Base-by-base conservation (phyloP, 2,329 filamentous ascomycete species). In the Ophioceras dolichostomum region DNA sequence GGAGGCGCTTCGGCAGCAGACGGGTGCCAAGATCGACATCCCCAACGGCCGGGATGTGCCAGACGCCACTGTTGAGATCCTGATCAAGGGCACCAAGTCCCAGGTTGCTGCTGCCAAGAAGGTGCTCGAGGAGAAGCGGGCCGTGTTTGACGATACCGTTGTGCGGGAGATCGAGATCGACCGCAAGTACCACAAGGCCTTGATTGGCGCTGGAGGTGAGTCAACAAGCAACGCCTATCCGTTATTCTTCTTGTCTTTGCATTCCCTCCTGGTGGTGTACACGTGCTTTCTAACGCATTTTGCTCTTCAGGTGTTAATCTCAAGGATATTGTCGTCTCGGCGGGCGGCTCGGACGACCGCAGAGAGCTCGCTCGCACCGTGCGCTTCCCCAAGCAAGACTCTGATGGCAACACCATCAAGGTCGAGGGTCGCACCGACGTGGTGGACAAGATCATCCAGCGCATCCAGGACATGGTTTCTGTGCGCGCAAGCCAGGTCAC, bases 91-190 rank as follows among this genome's bases (percentile, higher is more conserved):
- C 38, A 94, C 86, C 18, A 91, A 94, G 65, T 68, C 83, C 47
- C 82, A 91, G 54, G 91, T 98, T 36, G 79, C 87, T 34, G 83
- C 88, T 47, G 89, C 91, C 4, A 91, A 91, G 73, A 91, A 91
- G 64, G 64, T 91, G 35, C 70, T 98, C 18, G 78, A 89, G 57
- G 83, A 91, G 61, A 87, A 88, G 62, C 81, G 83, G 38, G 80
- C 79, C 43, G 70, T 87, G 16, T 95, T 95, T 48, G 87, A 96
- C 50, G 79, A 91, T 46, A 94, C 85, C n/a, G 70, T 95, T 36
- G 76, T 79, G 13, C 79, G 81, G 62, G 86, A 78, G 10, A 67
- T 98, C 34, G 83, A 93, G 24, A 78, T 98, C n/a, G 88, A 96
- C 48, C 84, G 86, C 65, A 94, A 93, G 66, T 78, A 91, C 59